Percentiles rank a stretch among this genome's conserved stretches.
Conservation (phyloP, 2,329 filamentous ascomycete genomes). For the Daldinia sp. region DNA sequence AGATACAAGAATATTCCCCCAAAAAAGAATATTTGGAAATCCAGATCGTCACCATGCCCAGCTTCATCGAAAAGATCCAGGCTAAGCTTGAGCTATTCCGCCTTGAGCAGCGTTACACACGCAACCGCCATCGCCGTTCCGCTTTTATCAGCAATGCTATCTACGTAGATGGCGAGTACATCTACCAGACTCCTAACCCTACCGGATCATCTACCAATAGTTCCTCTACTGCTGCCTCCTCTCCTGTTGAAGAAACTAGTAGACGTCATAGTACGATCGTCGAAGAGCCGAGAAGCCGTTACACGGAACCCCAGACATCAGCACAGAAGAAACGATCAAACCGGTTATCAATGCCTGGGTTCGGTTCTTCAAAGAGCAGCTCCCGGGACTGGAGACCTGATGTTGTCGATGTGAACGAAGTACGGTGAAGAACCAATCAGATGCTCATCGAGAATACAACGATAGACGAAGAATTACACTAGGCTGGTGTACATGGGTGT, state of each 20-base stretch:
- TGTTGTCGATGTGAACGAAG: constrained; percentile 32
- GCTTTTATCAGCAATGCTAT: constrained; percentile 88
- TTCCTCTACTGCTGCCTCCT: constrained; percentile 39
- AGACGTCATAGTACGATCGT: constrained; percentile 37
- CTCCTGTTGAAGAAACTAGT: constrained; percentile 33
- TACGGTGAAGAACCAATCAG: constrained; percentile 22
- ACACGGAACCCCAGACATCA: constrained; percentile 48
- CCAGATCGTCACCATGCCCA: constrained; percentile 48
- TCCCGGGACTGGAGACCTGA: constrained; percentile 53
- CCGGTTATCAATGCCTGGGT: constrained; percentile 64
- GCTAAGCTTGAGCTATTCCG: constrained; percentile 88
- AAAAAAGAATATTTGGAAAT: not conserved
- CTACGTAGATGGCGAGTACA: constrained; percentile 95
- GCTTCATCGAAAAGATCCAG: constrained; percentile 67
- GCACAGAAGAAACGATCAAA: constrained; percentile 57
- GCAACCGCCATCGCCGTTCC: constrained; percentile 83
- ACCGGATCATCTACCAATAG: constrained; percentile 64
- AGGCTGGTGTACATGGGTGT: constrained; percentile 20
- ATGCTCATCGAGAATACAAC: not conserved
- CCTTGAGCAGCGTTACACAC: constrained; percentile 93
- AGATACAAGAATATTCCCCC: not conserved
- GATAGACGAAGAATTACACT: constrained; percentile 7
- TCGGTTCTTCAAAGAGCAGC: constrained; percentile 53
- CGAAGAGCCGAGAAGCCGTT: constrained; percentile 41
- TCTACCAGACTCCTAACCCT: constrained; percentile 73